Percentiles rank a stretch among this genome's conserved stretches.
These are phyloP conservation scores for Parasarocladium wereldwijsianum DNA, from an alignment of 2,329 filamentous ascomycete genomes.

Conservation along the genomic window DNA sequence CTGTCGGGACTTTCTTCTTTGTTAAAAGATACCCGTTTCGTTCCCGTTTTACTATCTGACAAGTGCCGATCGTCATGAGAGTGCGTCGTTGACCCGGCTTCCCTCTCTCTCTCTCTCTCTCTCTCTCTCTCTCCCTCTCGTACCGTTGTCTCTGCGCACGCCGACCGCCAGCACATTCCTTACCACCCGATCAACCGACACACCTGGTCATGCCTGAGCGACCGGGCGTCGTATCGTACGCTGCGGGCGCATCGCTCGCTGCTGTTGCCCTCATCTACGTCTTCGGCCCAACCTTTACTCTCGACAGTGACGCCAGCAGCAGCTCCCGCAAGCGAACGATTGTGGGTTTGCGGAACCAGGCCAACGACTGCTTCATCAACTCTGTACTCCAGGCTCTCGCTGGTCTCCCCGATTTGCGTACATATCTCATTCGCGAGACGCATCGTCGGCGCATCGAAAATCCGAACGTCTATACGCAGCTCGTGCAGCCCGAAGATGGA, in stretches of 20 bases:
- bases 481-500: conserved; percentile 30
- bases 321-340: conserved; percentile 64
- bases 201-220: conserved; percentile 20
- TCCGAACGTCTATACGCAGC: conserved; percentile 54
- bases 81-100: too few species aligned
- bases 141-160: neutral
- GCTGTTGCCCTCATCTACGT: conserved; percentile 94
- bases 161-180: neutral
- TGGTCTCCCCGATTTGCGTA: conserved; percentile 72
- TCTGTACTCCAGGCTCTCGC: conserved; percentile 88
- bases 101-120: neutral
- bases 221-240: conserved; percentile 50
- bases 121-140: neutral
- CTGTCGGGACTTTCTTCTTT: too few species aligned
- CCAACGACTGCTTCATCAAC: conserved; percentile 96
- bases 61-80: too few species aligned
- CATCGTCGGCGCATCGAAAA: conserved; percentile 74
- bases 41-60: too few species aligned
- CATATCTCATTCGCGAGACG: conserved; percentile 85
- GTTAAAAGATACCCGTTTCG: too few species aligned
- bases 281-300: conserved; percentile 91
- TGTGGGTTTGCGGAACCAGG: conserved; percentile 77
- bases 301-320: conserved; percentile 65
- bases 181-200: conserved; percentile 5
- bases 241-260: conserved; percentile 86